These are phyloP conservation scores for Tylopilus balloui DNA, from an alignment of 768 basidiomycete genomes.

Conservation along the genomic window DNA sequence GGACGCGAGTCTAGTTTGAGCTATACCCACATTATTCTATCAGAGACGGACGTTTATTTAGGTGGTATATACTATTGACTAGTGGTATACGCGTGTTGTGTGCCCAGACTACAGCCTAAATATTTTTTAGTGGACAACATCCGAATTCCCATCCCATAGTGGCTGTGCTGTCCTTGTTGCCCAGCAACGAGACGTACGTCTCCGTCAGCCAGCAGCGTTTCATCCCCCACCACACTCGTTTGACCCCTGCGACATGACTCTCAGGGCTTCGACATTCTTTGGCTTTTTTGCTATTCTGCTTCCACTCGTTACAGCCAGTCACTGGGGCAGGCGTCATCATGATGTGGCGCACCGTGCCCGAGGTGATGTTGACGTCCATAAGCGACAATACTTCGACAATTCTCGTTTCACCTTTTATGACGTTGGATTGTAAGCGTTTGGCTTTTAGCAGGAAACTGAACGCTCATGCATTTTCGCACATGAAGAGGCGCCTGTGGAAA, in stretches of 20 bases:
- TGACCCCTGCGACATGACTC: constrained; percentile 15
- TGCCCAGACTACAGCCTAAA: no score
- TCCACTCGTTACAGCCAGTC: constrained; percentile 32
- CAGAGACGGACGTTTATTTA: neutral
- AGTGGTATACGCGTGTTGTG: constrained; percentile 9
- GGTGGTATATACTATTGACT: constrained; percentile 9
- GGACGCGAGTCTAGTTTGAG: constrained; percentile 17
- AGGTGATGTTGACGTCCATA: constrained; percentile 38
- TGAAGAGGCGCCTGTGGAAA: constrained; percentile 55
- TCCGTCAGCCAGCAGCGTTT: neutral
- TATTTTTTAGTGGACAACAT: no score
- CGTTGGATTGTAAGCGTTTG: constrained; percentile 43
- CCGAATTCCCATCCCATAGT: no score
- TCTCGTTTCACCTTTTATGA: constrained; percentile 55
- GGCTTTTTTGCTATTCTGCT: constrained; percentile 34
- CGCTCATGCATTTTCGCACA: constrained; percentile 7
- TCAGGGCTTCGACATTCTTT: constrained; percentile 28
- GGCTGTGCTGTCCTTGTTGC: no score
- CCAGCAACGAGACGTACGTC: constrained; percentile 11
- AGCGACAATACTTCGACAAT: constrained; percentile 31
- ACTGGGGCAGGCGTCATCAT: constrained; percentile 39
- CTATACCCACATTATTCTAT: constrained; percentile 28
- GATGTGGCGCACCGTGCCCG: constrained; percentile 46
- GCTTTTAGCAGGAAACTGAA: neutral
- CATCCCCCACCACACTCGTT: constrained; percentile 20